Conservation (phyloP, 1,139 yeast species). For the Pichia sp. region DNA sequence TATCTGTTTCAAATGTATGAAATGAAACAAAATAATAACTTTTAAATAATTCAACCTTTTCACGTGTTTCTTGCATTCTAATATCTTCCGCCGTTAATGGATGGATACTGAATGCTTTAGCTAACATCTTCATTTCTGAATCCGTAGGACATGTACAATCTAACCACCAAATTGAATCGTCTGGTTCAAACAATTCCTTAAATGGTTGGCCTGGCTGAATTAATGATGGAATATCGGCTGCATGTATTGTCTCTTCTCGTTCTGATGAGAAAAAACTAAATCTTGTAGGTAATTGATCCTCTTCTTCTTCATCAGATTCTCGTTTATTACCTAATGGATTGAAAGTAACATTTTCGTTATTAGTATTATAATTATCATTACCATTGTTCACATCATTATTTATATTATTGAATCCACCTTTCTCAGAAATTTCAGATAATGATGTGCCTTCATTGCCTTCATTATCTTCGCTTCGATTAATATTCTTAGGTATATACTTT, state of each 20-base stretch:
- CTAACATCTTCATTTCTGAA: slow-evolving; percentile 32
- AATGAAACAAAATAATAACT: slow-evolving; percentile 75
- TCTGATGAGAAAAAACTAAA: slow-evolving; percentile 79
- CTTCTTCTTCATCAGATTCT: slow-evolving; percentile 6
- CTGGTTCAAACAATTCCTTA: slow-evolving; percentile 53
- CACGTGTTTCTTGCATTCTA: slow-evolving; percentile 79
- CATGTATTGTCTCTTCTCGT: slow-evolving; percentile 80
- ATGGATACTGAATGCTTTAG: slow-evolving; percentile 67
- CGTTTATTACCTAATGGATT: slow-evolving; percentile 9
- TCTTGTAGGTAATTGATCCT: slow-evolving; percentile 50
- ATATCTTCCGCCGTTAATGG: slow-evolving; percentile 84
- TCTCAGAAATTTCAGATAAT: slow-evolving; percentile 11
- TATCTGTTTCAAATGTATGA: slow-evolving; percentile 73
- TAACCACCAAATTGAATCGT: slow-evolving; percentile 71
- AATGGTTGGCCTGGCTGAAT: slow-evolving; percentile 60
- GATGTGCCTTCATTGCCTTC: neutral
- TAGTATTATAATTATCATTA: neutral
- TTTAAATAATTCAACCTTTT: slow-evolving; percentile 71
- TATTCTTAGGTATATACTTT: slow-evolving; percentile 48
- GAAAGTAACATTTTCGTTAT: slow-evolving; percentile 12
- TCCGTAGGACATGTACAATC: slow-evolving; percentile 43
- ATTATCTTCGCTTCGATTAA: neutral
- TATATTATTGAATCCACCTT: neutral
- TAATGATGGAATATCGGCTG: slow-evolving; percentile 76
- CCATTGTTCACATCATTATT: neutral